Evolutionary conservation across 805 yeast genomes (phyloP), one percentile per base, ranked within the genome.

Genomic region (Saturnispora kantuleensis): DNA sequence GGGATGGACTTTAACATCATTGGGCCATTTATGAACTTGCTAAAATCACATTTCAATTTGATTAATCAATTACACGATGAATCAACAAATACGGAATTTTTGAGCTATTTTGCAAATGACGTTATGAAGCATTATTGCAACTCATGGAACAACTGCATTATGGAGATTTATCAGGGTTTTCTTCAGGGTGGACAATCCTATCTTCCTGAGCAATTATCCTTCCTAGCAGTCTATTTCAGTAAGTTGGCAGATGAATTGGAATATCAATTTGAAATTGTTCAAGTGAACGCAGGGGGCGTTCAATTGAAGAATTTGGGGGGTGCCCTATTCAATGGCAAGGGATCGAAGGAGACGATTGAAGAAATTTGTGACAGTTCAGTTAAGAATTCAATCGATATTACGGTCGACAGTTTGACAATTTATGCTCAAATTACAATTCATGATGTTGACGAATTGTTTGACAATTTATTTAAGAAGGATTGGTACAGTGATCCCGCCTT

Each of bases 401-500:
- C 45, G 16, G 41, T 42, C 12, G 40, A 36, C 16, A 37, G 45
- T 31, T 42, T 42, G 33, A 36, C 33, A 7, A 16, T 38, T 8
- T 42, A 42, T 32, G 45, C 45, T n/a, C 34, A 42, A 36, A 41
- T 32, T 13, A 42, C 45, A n/a, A 37, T 42, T 31, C 45, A 42
- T 31, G 45, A 42, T 31, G 31, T 37, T 31, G 45, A 42, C n/a
- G n/a, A 28, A 15, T 21, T 42, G n/a, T 81, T 59, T 37, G 47
- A 44, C 10, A 59, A 50, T n/a, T 39, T 58, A 2, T 62, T 62
- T 47, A 48, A 50, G 3, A 55, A 52, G 32, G 45, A 50, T 35
- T 61, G 66, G 66, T 61, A 62, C 44, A 57, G 57, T 39, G 49
- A 52, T 15, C 53, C 55, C 11, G 54, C 56, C 12, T 47, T 51